Conservation (phyloP, 2,329 filamentous ascomycete species). For the Phoma sp. region DNA sequence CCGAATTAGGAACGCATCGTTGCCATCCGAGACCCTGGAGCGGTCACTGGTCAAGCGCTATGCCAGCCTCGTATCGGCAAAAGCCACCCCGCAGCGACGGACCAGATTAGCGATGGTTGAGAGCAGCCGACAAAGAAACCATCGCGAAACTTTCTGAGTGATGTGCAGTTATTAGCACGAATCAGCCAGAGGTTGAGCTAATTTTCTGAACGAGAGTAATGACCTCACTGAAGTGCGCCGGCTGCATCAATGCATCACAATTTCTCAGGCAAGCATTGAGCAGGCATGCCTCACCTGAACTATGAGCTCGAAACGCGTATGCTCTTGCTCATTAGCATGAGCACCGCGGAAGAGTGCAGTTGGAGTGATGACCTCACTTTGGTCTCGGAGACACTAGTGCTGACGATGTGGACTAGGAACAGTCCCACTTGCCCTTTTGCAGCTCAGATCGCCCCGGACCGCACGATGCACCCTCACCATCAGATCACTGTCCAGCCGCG, state of each 20-base stretch:
- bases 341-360: background rate
- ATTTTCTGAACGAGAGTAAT: too few relatives aligned
- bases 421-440: constrained; percentile 2
- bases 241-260: too few relatives aligned
- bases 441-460: constrained; percentile 9
- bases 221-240: too few relatives aligned
- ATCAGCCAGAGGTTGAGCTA: background rate
- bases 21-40: too few relatives aligned
- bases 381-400: background rate
- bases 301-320: background rate
- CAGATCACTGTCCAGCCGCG: background rate
- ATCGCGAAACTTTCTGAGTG: background rate
- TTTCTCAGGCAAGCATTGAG: background rate
- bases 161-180: background rate
- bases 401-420: constrained; percentile 9
- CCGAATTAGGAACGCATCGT: background rate
- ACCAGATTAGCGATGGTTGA: background rate
- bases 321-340: background rate
- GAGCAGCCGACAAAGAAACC: background rate
- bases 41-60: background rate
- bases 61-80: constrained; percentile 1
- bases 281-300: background rate
- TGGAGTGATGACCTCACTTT: constrained; percentile 7
- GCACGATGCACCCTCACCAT: constrained; percentile 8
- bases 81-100: background rate